Percentiles rank a stretch among this genome's conserved stretches.
These are phyloP conservation scores for Laetiporus sulphureus DNA, from an alignment of 1,284 basidiomycete species.

Conservation along the genomic window DNA sequence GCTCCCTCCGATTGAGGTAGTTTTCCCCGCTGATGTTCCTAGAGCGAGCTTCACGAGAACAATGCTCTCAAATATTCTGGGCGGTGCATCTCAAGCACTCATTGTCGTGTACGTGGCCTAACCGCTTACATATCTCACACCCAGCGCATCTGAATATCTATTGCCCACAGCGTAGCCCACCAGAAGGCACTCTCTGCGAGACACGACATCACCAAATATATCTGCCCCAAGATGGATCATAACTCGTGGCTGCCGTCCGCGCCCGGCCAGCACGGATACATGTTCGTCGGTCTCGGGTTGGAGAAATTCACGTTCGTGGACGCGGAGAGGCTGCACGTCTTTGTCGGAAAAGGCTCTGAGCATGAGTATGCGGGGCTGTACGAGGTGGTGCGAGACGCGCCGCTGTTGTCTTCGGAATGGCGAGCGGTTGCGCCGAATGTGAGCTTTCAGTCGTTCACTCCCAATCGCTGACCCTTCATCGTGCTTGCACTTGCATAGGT, in stretches of 20 bases:
- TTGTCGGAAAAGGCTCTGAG: conserved; percentile 15
- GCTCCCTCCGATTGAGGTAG: conserved; percentile 10
- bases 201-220: conserved; percentile 12
- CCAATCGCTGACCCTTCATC: too few relatives aligned
- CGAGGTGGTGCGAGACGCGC: conserved; percentile 13
- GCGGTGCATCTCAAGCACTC: conserved; percentile 14
- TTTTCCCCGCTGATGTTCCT: conserved; percentile 5
- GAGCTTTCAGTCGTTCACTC: background rate
- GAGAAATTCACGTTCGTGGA: conserved; percentile 15
- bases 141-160: too few relatives aligned
- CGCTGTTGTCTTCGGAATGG: conserved; percentile 17
- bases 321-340: conserved; percentile 14
- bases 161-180: too few relatives aligned
- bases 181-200: too few relatives aligned
- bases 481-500: conserved; percentile 7
- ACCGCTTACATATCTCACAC: too few relatives aligned
- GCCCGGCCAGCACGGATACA: conserved; percentile 18
- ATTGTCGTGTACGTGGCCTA: conserved; percentile 12
- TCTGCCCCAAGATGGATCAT: conserved; percentile 20
- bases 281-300: conserved; percentile 18
- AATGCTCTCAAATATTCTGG: conserved; percentile 14
- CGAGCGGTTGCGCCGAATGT: conserved; percentile 15
- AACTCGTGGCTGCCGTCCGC: conserved; percentile 17
- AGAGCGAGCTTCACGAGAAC: conserved; percentile 14
- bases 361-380: conserved; percentile 17